Base-by-base conservation (phyloP, 306 rosid genomes). In the Quercus alba region DNA sequence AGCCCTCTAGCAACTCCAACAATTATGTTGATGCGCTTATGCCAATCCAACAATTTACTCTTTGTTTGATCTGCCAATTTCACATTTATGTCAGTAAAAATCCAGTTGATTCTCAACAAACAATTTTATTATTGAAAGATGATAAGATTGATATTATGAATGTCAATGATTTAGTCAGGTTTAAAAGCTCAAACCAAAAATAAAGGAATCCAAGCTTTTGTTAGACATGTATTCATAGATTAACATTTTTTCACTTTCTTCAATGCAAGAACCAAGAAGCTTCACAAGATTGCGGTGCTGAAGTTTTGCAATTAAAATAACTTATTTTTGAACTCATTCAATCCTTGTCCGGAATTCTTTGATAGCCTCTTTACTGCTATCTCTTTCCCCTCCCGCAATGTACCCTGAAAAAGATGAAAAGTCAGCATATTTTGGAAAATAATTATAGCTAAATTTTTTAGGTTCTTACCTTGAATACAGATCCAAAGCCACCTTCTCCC, bases 401-500 rank as follows among this genome's bases (percentile, higher is more conserved):
- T 82, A 56, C 96, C 97, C 96, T 93, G 84, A 46, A 57, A 78
- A 64, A 38, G 46, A 68, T 70, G 75, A 33, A 5, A 7, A 2
- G 72, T 66, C 2, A 19, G 51, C 7, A 31, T 28, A 67, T 3
- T 6, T 67, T 33, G 49, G 5, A 4, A 14, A 67, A 31, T 6
- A 5, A 15, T 2, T 5, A 67, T 33, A 18, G 10, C 13, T 33
- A 0, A 0, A 3, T 6, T 66, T 8, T 5, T 33, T 6, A 18
- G 3, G 12, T 14, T 33, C 31, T 52, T 33, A 87, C 93, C 84
- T 4, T 74, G 58, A 81, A 90, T 7, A 92, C 93, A 3, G 85
- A 83, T 19, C 92, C 97, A 77, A 90, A 92, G 19, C 92, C 93
- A 51, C 93, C 93, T 81, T 91, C 82, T 3, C 90, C 92, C 17